A percentile compares a stretch with the other conserved stretches of the same genome.
These are phyloP conservation scores for Anthracocystis panici-leucophaei DNA, from an alignment of 1,284 basidiomycete genomes.

Conservation along the genomic window DNA sequence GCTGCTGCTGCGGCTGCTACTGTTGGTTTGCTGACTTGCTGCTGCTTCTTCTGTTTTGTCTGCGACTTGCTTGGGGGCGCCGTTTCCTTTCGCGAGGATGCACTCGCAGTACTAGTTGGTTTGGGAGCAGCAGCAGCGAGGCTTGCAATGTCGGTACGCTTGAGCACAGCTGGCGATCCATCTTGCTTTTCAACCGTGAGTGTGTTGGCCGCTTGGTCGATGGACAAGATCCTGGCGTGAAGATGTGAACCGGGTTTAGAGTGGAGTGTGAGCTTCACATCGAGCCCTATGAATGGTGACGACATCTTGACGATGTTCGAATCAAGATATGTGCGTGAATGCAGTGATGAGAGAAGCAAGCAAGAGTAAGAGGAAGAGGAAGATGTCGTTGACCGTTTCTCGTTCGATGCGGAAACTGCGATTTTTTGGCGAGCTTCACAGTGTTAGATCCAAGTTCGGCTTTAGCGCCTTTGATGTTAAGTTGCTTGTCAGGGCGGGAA, in stretches of 20 bases:
- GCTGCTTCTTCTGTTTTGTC: conserved; percentile 19
- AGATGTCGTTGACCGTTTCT: neutral
- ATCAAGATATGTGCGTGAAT: neutral
- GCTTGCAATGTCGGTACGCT: conserved; percentile 43
- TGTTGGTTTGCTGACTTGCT: conserved; percentile 6
- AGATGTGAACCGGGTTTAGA: conserved; percentile 26
- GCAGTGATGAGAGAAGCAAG: neutral
- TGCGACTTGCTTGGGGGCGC: conserved; percentile 15
- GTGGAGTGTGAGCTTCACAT: conserved; percentile 46
- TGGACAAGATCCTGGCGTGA: conserved; percentile 44
- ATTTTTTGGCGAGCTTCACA: neutral
- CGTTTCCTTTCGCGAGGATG: conserved; percentile 7
- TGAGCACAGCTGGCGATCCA: conserved; percentile 29
- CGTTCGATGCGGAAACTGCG: neutral
- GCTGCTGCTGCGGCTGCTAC: conserved; percentile 1
- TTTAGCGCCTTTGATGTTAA: neutral
- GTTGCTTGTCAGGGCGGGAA: neutral
- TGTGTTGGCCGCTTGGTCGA: conserved; percentile 44
- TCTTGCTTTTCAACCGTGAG: conserved; percentile 50
- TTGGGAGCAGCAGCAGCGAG: conserved; percentile 36
- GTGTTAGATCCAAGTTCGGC: neutral
- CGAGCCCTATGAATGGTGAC: conserved; percentile 46
- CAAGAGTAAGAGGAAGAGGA: neutral
- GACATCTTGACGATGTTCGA: conserved; percentile 17
- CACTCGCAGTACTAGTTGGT: neutral